Evolutionary conservation across 441 rosid species (phyloP), one percentile per base, ranked within the genome.

Genomic region (Brassica balearica): DNA sequence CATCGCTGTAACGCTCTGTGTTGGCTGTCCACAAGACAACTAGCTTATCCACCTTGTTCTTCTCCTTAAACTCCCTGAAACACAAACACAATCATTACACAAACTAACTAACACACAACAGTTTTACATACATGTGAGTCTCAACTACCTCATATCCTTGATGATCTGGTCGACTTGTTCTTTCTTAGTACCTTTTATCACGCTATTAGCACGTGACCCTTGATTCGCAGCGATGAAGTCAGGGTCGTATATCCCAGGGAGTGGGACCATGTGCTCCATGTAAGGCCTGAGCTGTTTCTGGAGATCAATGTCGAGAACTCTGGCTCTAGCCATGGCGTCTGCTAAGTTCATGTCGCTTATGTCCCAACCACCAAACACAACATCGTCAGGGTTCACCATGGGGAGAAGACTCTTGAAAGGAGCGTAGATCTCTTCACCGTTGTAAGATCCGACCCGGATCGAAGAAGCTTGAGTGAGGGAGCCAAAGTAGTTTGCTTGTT

Each of bases 181-280:
- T 66, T 88, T 91, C 89, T 92, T 95, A 61, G 94, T 88, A n/a
- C 99, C 97, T 64, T 88, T 85, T 86, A 93, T 87, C 48, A 93
- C 81, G 62, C 88, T 91, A 72, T 95, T 91, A 41, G 99, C 99
- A 61, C 96, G 96, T 19, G 93, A 86, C 11, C 89, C 97, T 76
- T 95, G 99, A 80, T 93, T 95, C 53, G 98, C 99, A 15, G 98
- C 99, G 41, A 95, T 95, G 84, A 95, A 95, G 86, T 95, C 99
- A 38, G 93, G 90, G 65, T 92, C 84, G 27, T 78, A 95, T 79
- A 95, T 82, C 7, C 97, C 98, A 14, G 99, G 99, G 3, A 93
- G 98, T 4, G 99, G 99, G 61, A 88, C 84, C 88, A 89, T 88
- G 60, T 87, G 74, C 83, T 95, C 99, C 99, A 95, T 95, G 86